Base-by-base conservation (phyloP, 2,329 filamentous ascomycete species). In the Aspergillus vadensis region DNA sequence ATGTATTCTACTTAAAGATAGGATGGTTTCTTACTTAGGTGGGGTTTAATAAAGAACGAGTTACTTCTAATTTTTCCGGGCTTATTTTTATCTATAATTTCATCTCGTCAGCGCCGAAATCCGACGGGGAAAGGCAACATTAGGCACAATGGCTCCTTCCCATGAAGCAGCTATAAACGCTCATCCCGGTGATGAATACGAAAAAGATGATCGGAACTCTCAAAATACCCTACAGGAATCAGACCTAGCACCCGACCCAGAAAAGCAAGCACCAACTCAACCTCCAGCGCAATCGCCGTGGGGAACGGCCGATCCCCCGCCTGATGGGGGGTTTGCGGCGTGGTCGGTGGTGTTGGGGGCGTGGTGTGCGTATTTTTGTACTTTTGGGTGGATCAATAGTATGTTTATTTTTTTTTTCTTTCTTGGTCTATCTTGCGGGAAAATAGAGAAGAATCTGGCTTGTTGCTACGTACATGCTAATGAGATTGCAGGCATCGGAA, bases 361-460 rank as follows among this genome's bases (percentile, higher is more conserved):
- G 2, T 60, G 53, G 54, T 60, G 36, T 12, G 38, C 44, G 17
- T 15, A 81, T 50, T 82, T 83, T 66, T 74, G 74, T 62, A 77
- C 73, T 58, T 82, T 81, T 70, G 81, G 80, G 27, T 82, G 78
- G 76, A 77, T 80, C 60, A 79, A 79, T 61, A 55, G 53, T 55
- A 43, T 23, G 36, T 27, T 30, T n/a, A 30, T 9, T 10, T 17
- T 5, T 14, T 30, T 32, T 9, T 12, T 32, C 17, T 17, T 6
- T 17, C 2, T 48, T 25, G 6, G 10, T 21, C 1, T 48, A 5
- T 27, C 2, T 48, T 25, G 12, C 23, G 3, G 1, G 12, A 7
- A 9, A 14, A 2, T 4, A 14, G 30, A 36, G 4, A 14, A 14
- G 4, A 14, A 36, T 14, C 2, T 36, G 12, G 17, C 5, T 39